Evolutionary conservation across 2,329 filamentous ascomycete species (phyloP), one percentile per base, ranked within the genome.

Genomic region (Phoma sp.): DNA sequence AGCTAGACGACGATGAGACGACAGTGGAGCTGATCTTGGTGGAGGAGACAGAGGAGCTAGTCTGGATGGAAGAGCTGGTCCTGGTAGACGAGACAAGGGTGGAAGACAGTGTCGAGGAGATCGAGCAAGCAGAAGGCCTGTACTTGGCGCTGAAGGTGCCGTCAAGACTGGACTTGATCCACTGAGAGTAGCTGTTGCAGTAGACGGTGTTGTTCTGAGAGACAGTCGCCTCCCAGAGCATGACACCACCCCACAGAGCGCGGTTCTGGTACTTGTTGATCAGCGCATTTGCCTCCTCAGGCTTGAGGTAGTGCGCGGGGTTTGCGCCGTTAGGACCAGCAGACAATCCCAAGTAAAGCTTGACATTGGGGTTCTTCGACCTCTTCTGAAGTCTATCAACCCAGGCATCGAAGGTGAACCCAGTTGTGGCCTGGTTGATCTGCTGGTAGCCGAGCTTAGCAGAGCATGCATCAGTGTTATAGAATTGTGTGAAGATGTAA

Each of bases 141-240:
- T 55, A 67, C 53, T 68, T 59, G 38, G 51, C 14, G 11, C 12
- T 43, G 25, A 62, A 69, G 1, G 60, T 65, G 7, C 66, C 66
- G 2, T 57, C 26, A 17, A 73, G 43, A 46, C 65, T 66, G 7
- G 76, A 66, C 74, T 83, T 83, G 56, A 82, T 80, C 70, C 78
- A 77, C 45, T 76, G 71, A 2, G 76, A 73, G 68, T 81, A 84
- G 17, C 73, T 70, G 39, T 74, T 62, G n/a, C 69, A 76, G 48
- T 78, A 75, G 47, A 78, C 74, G 12, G 69, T 49, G 62, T 84
- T 84, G 46, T 73, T 72, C 11, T 76, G 68, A n/a, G 78, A 78
- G 10, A 75, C 74, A 1, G 80, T 82, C 5, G 82, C 81, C 46
- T 85, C 83, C 81, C 82, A 86, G 5, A 86, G 67, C 83, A 86